Evolutionary conservation across 2,329 filamentous ascomycete genomes (phyloP), one percentile per base, ranked within the genome.

Genomic region (Ophiocordyceps robertsii): DNA sequence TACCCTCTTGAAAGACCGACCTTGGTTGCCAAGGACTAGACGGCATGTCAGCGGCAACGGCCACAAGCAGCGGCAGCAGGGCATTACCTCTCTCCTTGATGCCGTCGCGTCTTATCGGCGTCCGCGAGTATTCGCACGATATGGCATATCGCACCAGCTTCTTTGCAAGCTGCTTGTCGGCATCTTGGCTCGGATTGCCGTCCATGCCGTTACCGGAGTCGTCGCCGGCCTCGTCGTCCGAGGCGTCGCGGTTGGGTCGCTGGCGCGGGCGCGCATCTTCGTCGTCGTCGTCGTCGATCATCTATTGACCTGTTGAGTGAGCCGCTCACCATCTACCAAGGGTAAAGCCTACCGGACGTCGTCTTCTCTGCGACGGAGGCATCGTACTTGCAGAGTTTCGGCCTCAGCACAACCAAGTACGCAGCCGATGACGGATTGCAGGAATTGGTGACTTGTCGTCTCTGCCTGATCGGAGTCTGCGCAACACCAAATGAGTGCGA

Each of bases 1-100:
- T 4, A 95, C 77, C 12, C 65, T 60, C 56, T 79, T 88, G 59
- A 95, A 96, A 31, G 78, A 68, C 29, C 82, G 71, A 7, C 77
- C 66, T 9, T 80, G 73, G 38, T 79, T 72, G 16, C 83, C 84
- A 10, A 95, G 75, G 1, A 94, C 85, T 79, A 24, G 3, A 2
- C n/a, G 13, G 11, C 21, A 4, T n/a, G 33, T 57, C 21, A 53
- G 45, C 12, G 13, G 32, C 38, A 24, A 14, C 1, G 21, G 5
- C 33, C 9, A 3, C 2, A 8, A 2, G 1, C 16, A 1, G 4
- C 1, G 6, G 10, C 4, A 2, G 6, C 2, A 4, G 7, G 27
- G 5, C 10, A 9, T 47, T 47, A 80, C 77, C 77, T 64, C 77
- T 76, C 40, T 81, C 77, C 45, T 70, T 70, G 38, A 84, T 78